Base-by-base conservation (phyloP, 768 basidiomycete genomes). In the Phanerodontia chrysosporium region DNA sequence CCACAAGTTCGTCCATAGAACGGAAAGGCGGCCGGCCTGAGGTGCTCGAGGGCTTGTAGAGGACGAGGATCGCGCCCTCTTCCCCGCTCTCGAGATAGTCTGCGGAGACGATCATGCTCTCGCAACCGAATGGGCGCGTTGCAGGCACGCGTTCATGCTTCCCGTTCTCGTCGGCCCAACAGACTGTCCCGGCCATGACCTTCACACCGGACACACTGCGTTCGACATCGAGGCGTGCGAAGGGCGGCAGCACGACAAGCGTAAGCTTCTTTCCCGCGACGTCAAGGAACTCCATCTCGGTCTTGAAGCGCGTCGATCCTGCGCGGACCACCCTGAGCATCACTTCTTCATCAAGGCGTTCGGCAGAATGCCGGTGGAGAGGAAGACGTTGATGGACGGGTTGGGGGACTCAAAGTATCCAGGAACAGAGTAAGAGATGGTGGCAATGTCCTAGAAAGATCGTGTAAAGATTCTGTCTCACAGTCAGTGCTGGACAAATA, bases 391-490 rank as follows among this genome's bases (percentile, higher is more conserved):
- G 57, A 60, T 55, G 49, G 69, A 62, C n/a, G 64, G 64, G 58
- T 66, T 63, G 14, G 67, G 69, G 10, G 58, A 59, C 32, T 58
- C 62, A 62, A 58, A 59, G 58, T 70, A 70, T n/a, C 65, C 67
- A 9, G 69, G 69, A n/a, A 70, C 68, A 21, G 60, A 70, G 52
- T 70, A 70, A 1, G 69, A 70, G 54, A 69, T 65, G 6, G 69
- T 63, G 5, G 64, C 69, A 28, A 68, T 55, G 55, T 69, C 69
- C 69, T 70, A 28, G 0, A 18, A 12, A 16, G 18, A 25, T 16
- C 18, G 14, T 1, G 12, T 32, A 35, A 18, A 6, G 1, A 36
- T 28, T 18, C 2, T 22, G 14, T 5, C 52, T n/a, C 1, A 55
- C 29, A 3, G 22, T 45, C 10, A 58, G n/a, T n/a, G n/a, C n/a